Percentiles rank a stretch among this genome's conserved stretches.
Conservation (phyloP, 805 yeast species). For the Wickerhamiella bombiphila region DNA sequence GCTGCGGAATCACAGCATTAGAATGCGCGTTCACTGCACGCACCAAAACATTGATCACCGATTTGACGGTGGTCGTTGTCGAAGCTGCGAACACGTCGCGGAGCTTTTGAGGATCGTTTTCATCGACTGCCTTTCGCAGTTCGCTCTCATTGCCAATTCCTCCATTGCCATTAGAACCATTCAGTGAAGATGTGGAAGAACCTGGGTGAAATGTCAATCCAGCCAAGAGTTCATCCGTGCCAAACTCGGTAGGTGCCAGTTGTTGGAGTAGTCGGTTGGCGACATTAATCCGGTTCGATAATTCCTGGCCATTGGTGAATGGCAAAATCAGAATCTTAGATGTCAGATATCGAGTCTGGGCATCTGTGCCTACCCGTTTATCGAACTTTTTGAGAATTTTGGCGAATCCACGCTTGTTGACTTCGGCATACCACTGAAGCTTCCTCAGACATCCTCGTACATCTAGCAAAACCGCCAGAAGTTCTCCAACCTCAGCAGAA, state of each 20-base stretch:
- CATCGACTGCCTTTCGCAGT: conserved; percentile 27
- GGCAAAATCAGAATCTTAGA: conserved; percentile 61
- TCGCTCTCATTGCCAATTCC: conserved; percentile 1
- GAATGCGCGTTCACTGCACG: conserved; percentile 34
- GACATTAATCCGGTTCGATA: conserved; percentile 35
- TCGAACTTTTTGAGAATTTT: conserved; percentile 83
- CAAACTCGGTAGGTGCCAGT: conserved; percentile 16
- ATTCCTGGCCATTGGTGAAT: conserved; percentile 58
- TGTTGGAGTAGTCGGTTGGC: conserved; percentile 18
- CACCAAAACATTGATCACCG: conserved; percentile 16
- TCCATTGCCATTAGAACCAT: background rate
- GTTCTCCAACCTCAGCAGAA: conserved; percentile 46
- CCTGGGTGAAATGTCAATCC: conserved; percentile 2
- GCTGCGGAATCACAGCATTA: conserved; percentile 35
- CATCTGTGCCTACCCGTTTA: conserved; percentile 55
- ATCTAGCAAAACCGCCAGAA: conserved; percentile 56
- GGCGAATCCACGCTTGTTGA: conserved; percentile 76
- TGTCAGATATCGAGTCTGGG: conserved; percentile 41
- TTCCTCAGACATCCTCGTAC: conserved; percentile 62
- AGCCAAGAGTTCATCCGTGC: conserved; percentile 8
- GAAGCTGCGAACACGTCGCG: conserved; percentile 31
- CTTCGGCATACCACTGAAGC: conserved; percentile 86
- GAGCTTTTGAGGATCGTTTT: conserved; percentile 21
- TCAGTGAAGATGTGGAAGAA: conserved; percentile 4
- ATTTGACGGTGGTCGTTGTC: conserved; percentile 32